Evolutionary conservation across 768 basidiomycete genomes (phyloP).

Genomic region (Xerocomus spinulosus): DNA sequence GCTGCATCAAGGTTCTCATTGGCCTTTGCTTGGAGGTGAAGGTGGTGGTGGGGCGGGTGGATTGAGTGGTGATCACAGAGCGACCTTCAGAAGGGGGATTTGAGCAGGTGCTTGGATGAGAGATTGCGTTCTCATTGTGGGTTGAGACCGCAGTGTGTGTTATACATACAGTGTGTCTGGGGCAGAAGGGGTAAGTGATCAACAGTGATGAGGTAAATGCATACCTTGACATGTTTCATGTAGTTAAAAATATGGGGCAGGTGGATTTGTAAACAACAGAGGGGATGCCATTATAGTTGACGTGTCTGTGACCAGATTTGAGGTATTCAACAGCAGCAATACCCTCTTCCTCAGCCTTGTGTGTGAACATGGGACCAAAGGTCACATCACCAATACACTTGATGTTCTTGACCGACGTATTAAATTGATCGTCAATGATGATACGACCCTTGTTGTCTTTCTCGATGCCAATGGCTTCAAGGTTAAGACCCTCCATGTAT

Average conservation of each 20-base stretch:
- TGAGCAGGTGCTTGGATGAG: slow-evolving; percentile 58
- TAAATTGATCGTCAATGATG: slow-evolving; percentile 54
- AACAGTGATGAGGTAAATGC: too few species aligned
- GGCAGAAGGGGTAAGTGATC: not conserved
- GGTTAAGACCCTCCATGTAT: slow-evolving; percentile 79
- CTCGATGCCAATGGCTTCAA: slow-evolving; percentile 89
- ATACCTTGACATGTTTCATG: too few species aligned
- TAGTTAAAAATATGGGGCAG: too few species aligned
- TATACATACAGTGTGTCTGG: slow-evolving; percentile 64
- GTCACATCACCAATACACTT: slow-evolving; percentile 98
- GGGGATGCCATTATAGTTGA: slow-evolving; percentile 93
- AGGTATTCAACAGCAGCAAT: slow-evolving; percentile 96
- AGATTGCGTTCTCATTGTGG: slow-evolving; percentile 66
- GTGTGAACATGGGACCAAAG: slow-evolving; percentile 98
- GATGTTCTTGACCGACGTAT: slow-evolving; percentile 82
- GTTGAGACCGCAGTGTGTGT: slow-evolving; percentile 51
- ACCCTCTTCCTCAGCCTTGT: slow-evolving; percentile 97
- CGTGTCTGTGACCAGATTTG: slow-evolving; percentile 90
- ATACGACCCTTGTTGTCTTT: slow-evolving; percentile 81
- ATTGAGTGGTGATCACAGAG: slow-evolving; percentile 33
- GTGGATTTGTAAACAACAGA: slow-evolving; percentile 98
- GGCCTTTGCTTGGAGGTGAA: slow-evolving; percentile 31
- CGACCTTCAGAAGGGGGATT: slow-evolving; percentile 45
- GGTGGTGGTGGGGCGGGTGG: slow-evolving; percentile 40
- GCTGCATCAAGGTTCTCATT: slow-evolving; percentile 42